Evolutionary conservation across 192 early-diverging fungal genomes (phyloP).

Genomic region (Coemansia asiatica): DNA sequence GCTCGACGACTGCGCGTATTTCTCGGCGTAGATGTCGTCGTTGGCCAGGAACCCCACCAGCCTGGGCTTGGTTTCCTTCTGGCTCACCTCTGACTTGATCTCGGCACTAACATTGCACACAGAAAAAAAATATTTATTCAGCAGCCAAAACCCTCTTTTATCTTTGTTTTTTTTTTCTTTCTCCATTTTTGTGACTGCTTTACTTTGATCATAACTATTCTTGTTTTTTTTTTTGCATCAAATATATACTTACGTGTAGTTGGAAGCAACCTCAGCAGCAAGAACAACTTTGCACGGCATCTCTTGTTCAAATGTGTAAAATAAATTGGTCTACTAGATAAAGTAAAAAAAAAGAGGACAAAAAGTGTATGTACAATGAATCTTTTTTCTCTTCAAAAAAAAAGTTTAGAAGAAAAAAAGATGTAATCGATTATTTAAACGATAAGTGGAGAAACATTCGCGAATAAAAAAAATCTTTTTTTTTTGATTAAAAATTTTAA

Average conservation of each 20-base stretch:
- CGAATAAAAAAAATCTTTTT: neutral
- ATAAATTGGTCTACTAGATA: neutral
- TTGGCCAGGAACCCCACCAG: constrained; percentile 96
- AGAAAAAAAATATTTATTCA: neutral
- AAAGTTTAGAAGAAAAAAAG: constrained; percentile 18
- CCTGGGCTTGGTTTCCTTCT: constrained; percentile 62
- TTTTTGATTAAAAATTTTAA: neutral
- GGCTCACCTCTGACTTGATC: constrained; percentile 62
- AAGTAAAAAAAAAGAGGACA: neutral
- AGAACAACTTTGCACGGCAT: constrained; percentile 61
- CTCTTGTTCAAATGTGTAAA: neutral
- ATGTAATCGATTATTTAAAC: neutral
- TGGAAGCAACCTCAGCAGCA: constrained; percentile 55
- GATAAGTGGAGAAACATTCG: constrained; percentile 1
- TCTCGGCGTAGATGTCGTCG: constrained; percentile 85
- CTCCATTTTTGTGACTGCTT: neutral
- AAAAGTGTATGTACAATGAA: constrained; percentile 2
- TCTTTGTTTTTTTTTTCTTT: too few relatives aligned
- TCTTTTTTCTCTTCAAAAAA: neutral
- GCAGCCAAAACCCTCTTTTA: neutral
- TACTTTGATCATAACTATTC: neutral
- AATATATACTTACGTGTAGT: constrained; percentile 47
- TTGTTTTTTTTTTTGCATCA: neutral
- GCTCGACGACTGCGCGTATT: constrained; percentile 95
- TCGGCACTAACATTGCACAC: constrained; percentile 18